Conservation (phyloP, 1,284 basidiomycete genomes). For the Ustilago trichophora region DNA sequence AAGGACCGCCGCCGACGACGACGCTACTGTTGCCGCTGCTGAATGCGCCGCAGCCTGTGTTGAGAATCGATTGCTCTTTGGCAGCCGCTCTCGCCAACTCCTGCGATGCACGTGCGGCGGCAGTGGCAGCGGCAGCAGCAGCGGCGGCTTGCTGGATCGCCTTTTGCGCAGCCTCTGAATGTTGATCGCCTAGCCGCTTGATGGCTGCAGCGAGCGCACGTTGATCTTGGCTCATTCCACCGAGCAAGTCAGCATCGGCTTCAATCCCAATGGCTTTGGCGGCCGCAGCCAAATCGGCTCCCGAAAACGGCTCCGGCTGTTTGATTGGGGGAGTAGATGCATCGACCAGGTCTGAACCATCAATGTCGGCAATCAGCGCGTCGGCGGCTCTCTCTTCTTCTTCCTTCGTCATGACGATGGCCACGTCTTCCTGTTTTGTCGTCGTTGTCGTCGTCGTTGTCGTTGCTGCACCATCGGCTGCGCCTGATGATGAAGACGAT, state of each 20-base stretch:
- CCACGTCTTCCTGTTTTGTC: no score
- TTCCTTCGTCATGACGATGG: constrained; percentile 27
- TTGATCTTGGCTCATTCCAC: constrained; percentile 44
- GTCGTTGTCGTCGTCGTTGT: neutral
- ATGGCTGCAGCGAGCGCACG: constrained; percentile 50
- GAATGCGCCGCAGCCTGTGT: no score
- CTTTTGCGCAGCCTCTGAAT: constrained; percentile 36
- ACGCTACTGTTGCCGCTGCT: no score
- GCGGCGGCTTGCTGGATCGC: constrained; percentile 46
- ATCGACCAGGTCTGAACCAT: neutral
- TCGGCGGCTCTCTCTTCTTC: constrained; percentile 43
- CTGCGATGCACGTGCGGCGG: constrained; percentile 33
- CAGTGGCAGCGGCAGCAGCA: constrained; percentile 26
- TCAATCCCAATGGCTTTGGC: constrained; percentile 54
- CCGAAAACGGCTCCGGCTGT: constrained; percentile 18
- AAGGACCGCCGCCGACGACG: constrained; percentile 3
- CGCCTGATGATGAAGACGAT: neutral
- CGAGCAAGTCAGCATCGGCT: constrained; percentile 41
- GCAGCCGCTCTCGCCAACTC: constrained; percentile 38
- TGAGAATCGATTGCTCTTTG: constrained; percentile 14
- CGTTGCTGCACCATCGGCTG: neutral
- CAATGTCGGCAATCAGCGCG: constrained; percentile 29
- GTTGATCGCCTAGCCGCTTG: constrained; percentile 39
- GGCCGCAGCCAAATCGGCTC: constrained; percentile 45
- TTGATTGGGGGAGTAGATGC: neutral